Evolutionary conservation across 305 asterid genomes (phyloP), one percentile per base, ranked within the genome.

Genomic region (Euphrasia arctica): DNA sequence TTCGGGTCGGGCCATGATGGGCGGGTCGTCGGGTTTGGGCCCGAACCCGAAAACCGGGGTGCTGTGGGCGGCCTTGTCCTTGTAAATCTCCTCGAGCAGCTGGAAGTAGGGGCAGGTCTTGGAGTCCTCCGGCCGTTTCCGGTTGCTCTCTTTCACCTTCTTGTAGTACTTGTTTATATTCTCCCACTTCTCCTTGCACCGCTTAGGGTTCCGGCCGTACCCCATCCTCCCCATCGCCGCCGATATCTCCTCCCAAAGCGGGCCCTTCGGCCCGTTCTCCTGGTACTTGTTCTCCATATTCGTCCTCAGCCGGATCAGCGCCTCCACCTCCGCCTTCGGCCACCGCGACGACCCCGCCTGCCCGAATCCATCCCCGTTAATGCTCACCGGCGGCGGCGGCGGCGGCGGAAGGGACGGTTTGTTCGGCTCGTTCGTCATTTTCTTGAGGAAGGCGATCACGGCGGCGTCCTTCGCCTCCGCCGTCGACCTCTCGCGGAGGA

Each of bases 151-250:
- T 39, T 89, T 92, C 47, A 92, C 97, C 14, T 92, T 92, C 80
- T 92, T 92, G 88, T 78, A 92, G 67, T 92, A 92, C 36, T 92
- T 92, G 81, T 92, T 92, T 64, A 92, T 92, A 65, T 92, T 92
- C 78, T 92, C 98, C 98, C 98, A 92, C 63, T 92, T 92, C 80
- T 90, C 98, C 70, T 93, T 93, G 81, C 97, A 93, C 54, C 98
- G 65, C 72, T 90, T 93, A 0, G 98, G 57, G 58, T 72, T 92
- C 34, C 98, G 52, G 55, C 63, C 79, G 87, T 92, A 90, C 9
- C 98, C 98, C 0, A 87, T 43, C 14, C 72, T 79, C 0, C 49
- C 32, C 98, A 92, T 92, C 2, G 82, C 88, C 1, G 82, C 54
- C 0, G 98, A 92, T 9, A 92, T 90, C 48, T 92, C 97, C 70